These are phyloP conservation scores for Globisporangium perplexum DNA, from an alignment of 352 stramenopile genomes.

Conservation along the genomic window DNA sequence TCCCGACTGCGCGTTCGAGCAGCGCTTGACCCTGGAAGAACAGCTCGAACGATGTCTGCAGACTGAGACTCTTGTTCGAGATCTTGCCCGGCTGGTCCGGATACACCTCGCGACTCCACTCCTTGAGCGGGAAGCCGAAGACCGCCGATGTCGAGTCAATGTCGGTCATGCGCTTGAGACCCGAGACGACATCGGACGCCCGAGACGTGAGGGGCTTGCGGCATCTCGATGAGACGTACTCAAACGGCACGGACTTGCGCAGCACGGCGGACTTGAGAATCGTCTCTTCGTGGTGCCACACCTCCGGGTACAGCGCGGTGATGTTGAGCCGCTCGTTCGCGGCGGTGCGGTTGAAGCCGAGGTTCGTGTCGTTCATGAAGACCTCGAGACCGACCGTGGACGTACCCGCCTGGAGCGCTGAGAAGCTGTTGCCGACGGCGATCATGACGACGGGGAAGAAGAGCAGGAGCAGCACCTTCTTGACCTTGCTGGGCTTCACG, in stretches of 20 bases:
- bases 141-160: constrained; percentile 19
- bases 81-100: constrained; percentile 3
- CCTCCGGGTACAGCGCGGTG: background rate
- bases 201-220: background rate
- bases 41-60: constrained; percentile 20
- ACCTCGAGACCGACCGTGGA: constrained; percentile 11
- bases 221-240: constrained; percentile 6
- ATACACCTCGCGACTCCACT: constrained; percentile 21
- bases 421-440: constrained; percentile 18
- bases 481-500: constrained; percentile 10
- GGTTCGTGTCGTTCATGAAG: constrained; percentile 6
- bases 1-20: constrained; percentile 13
- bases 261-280: constrained; percentile 16
- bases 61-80: constrained; percentile 4
- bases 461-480: constrained; percentile 16
- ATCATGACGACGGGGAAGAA: constrained; percentile 19
- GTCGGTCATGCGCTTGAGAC: constrained; percentile 9
- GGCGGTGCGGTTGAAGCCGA: constrained; percentile 3
- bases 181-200: background rate
- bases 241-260: constrained; percentile 9
- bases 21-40: constrained; percentile 23
- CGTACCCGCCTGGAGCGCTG: constrained; percentile 11
- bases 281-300: constrained; percentile 7
- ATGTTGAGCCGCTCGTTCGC: background rate
- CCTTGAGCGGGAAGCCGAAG: constrained; percentile 20